Percentiles rank a stretch among this genome's conserved stretches.
Conservation (phyloP, 345 rosid genomes). For the Euphorbia peplus region DNA sequence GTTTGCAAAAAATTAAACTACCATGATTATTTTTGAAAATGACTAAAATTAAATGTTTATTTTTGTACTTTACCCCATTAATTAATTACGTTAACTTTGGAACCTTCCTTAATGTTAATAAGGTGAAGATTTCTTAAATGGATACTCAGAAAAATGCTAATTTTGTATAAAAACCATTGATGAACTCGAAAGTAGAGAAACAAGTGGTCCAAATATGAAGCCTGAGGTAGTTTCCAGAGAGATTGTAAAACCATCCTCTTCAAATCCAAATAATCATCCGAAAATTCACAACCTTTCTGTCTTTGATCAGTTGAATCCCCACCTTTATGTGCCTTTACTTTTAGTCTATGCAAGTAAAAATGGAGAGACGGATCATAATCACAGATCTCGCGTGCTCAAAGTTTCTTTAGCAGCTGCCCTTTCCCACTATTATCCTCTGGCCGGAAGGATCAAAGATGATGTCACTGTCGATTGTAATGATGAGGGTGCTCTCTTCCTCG, state of each 20-base stretch:
- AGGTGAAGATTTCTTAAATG: no score
- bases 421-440: conserved; percentile 42
- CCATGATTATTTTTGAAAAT: no score
- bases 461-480: conserved; percentile 30
- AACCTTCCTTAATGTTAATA: no score
- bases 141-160: no score
- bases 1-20: no score
- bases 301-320: conserved; percentile 29
- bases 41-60: no score
- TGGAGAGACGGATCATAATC: not conserved
- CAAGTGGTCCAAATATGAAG: not conserved
- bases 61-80: no score
- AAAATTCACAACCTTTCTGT: conserved; percentile 28
- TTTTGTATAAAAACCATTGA: no score
- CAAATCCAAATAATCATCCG: not conserved
- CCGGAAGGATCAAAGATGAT: conserved; percentile 38
- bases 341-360: conserved; percentile 15
- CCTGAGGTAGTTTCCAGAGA: not conserved
- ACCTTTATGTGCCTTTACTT: conserved; percentile 16
- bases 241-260: not conserved
- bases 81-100: no score
- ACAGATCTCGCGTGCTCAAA: conserved; percentile 23
- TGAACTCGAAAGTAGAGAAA: no score
- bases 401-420: conserved; percentile 39
- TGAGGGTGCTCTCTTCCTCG: conserved; percentile 9